Evolutionary conservation across 2,329 filamentous ascomycete genomes (phyloP).

Genomic region (Fusarium globosum): DNA sequence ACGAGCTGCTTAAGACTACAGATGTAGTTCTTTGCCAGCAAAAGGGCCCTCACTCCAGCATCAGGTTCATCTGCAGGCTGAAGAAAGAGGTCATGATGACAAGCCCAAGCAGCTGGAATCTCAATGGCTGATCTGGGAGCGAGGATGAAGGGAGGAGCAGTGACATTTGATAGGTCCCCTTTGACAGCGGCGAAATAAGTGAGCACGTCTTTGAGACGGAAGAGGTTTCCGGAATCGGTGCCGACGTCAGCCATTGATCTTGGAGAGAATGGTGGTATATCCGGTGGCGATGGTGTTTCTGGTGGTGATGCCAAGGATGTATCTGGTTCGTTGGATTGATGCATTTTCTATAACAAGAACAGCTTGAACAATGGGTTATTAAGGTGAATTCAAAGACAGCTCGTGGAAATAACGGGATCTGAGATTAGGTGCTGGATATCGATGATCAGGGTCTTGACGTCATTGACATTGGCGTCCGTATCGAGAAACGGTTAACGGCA

Average conservation of each 20-base stretch:
- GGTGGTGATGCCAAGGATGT: slow-evolving; percentile 6
- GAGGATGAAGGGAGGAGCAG: slow-evolving; percentile 62
- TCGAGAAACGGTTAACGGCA: slow-evolving; percentile 20
- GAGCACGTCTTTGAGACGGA: slow-evolving; percentile 12
- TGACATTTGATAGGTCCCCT: slow-evolving; percentile 64
- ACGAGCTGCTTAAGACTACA: slow-evolving; percentile 22
- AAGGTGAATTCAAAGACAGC: not conserved
- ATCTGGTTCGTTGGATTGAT: not conserved
- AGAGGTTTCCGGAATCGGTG: slow-evolving; percentile 15
- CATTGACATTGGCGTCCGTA: slow-evolving; percentile 15
- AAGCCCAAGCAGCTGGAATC: slow-evolving; percentile 61
- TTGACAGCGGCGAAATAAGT: slow-evolving; percentile 48
- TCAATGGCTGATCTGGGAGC: slow-evolving; percentile 62
- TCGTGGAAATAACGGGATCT: slow-evolving; percentile 3
- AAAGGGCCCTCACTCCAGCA: slow-evolving; percentile 7
- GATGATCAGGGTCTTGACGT: slow-evolving; percentile 10
- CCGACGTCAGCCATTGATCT: slow-evolving; percentile 17
- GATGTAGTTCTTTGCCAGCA: slow-evolving; percentile 17
- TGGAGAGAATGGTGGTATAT: not conserved
- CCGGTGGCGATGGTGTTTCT: not conserved
- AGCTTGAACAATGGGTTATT: not conserved
- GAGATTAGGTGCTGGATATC: slow-evolving; percentile 1
- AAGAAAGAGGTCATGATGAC: slow-evolving; percentile 25
- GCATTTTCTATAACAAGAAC: not conserved
- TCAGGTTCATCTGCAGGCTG: slow-evolving; percentile 21